These are phyloP conservation scores for Cardamine chenopodiifolia DNA, from an alignment of 345 rosid genomes.

Conservation along the genomic window DNA sequence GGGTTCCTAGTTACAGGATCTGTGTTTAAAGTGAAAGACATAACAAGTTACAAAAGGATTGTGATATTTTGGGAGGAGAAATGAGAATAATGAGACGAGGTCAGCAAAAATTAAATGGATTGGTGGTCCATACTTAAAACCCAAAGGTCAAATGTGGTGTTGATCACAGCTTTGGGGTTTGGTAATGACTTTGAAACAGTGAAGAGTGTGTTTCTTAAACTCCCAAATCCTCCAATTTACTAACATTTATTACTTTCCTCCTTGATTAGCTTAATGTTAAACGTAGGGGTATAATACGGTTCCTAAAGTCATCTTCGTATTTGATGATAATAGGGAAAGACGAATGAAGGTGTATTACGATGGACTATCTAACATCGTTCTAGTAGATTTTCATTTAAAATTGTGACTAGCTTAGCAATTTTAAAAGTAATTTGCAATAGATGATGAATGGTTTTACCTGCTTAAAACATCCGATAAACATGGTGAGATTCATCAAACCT, in stretches of 20 bases:
- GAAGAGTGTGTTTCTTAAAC: conserved; percentile 16
- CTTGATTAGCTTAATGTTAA: not conserved
- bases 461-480: not conserved
- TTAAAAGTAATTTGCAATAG: not conserved
- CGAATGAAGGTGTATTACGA: not conserved
- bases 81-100: conserved; percentile 22
- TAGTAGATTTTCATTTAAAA: not conserved
- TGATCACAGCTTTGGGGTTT: conserved; percentile 37
- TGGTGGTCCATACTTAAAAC: conserved; percentile 36
- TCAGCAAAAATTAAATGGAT: not conserved
- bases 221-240: not conserved
- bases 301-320: too few species aligned
- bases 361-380: not conserved
- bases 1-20: not conserved
- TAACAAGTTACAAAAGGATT: conserved; percentile 35
- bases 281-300: too few species aligned
- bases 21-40: conserved; percentile 23
- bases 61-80: conserved; percentile 42
- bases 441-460: too few species aligned
- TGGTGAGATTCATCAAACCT: too few species aligned
- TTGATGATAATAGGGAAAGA: too few species aligned
- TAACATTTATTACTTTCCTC: not conserved
- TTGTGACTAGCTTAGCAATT: not conserved
- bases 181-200: conserved; percentile 31
- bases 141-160: conserved; percentile 26